Percentiles rank a stretch among this genome's conserved stretches.
These are phyloP conservation scores for Cystobasidium sp. DNA, from an alignment of 1,284 basidiomycete genomes.

Conservation along the genomic window DNA sequence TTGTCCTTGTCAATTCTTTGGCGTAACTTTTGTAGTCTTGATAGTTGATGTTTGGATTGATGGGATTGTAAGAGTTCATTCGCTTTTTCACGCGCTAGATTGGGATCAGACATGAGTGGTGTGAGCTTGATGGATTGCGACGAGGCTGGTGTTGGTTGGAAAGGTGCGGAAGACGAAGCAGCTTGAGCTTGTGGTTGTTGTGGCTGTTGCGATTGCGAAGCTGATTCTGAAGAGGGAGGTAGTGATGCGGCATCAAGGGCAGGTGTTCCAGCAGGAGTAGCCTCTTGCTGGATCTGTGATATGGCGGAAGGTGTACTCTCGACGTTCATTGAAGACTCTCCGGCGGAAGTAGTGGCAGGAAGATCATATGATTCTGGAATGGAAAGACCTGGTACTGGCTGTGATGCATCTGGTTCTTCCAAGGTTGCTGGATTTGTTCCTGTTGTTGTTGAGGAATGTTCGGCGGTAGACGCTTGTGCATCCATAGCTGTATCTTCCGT, in stretches of 20 bases:
- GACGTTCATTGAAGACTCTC: not conserved
- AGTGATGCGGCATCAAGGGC: slow-evolving; percentile 7
- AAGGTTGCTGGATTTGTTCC: not conserved
- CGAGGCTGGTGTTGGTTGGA: not conserved
- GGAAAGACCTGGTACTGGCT: slow-evolving; percentile 13
- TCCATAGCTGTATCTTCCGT: not conserved
- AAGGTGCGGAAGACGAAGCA: not conserved
- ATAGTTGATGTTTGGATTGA: slow-evolving; percentile 34
- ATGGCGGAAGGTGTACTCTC: not conserved
- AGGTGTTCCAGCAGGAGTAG: slow-evolving; percentile 21
- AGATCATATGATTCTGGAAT: not conserved
- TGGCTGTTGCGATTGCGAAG: not conserved
- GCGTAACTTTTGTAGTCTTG: slow-evolving; percentile 52
- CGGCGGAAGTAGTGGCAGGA: not conserved
- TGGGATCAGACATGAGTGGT: slow-evolving; percentile 20
- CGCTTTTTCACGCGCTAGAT: slow-evolving; percentile 16
- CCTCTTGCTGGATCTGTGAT: slow-evolving; percentile 20
- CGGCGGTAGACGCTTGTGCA: not conserved
- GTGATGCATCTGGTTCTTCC: not conserved
- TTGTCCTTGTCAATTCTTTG: slow-evolving; percentile 61
- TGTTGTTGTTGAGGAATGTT: not conserved
- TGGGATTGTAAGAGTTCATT: slow-evolving; percentile 23
- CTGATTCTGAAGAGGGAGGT: not conserved
- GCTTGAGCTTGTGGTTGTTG: not conserved
- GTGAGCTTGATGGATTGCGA: not conserved